Conservation (phyloP, 2,329 filamentous ascomycete genomes). For the Ophiostoma novo-ulmi region DNA sequence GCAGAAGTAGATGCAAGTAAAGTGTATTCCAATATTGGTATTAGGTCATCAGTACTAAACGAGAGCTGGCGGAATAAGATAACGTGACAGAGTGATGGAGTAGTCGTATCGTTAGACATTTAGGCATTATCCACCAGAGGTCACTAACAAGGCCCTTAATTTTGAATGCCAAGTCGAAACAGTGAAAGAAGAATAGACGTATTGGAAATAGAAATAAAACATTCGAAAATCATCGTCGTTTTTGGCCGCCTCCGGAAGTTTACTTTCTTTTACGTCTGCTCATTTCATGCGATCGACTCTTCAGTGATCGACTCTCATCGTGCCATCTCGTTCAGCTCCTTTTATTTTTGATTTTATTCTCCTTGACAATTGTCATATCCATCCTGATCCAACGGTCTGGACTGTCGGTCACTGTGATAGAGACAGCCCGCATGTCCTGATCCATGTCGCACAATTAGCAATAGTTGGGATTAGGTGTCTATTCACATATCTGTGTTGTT, state of each 20-base stretch:
- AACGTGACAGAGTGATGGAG: too few species aligned
- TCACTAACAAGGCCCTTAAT: slow-evolving; percentile 4
- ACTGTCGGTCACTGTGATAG: background rate
- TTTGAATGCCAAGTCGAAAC: slow-evolving; percentile 1
- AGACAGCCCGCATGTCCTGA: background rate
- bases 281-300: slow-evolving; percentile 4
- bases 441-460: background rate
- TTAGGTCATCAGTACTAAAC: too few species aligned
- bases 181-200: background rate
- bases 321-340: background rate
- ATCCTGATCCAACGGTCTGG: background rate
- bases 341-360: background rate
- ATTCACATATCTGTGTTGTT: too few species aligned
- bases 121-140: slow-evolving; percentile 1
- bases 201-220: background rate
- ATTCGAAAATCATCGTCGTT: background rate
- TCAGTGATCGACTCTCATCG: background rate
- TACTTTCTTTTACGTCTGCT: background rate
- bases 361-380: background rate
- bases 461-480: background rate
- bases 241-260: background rate
- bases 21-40: too few species aligned
- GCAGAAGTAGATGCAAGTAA: too few species aligned
- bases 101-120: background rate
- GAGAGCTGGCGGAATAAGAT: too few species aligned